Evolutionary conservation across 768 basidiomycete species (phyloP).

Genomic region (Lactarius hatsudake): DNA sequence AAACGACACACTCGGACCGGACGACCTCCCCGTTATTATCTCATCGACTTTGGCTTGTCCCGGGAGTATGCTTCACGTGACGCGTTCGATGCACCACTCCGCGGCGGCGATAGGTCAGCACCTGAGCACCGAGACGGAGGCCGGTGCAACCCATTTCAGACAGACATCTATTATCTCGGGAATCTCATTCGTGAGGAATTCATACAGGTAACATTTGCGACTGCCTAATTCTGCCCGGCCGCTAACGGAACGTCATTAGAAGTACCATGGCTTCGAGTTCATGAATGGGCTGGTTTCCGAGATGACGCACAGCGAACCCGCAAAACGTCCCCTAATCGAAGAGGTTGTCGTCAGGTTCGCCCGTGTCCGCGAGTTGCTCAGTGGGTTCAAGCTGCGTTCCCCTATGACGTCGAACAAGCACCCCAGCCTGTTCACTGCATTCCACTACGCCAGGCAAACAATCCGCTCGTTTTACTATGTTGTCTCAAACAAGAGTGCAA

Average conservation of each 20-base stretch:
- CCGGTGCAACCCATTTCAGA: conserved; percentile 30
- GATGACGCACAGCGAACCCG: conserved; percentile 38
- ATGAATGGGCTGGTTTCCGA: conserved; percentile 28
- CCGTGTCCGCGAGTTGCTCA: conserved; percentile 30
- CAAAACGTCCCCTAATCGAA: conserved; percentile 38
- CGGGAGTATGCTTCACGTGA: conserved; percentile 24
- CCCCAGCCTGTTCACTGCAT: conserved; percentile 5
- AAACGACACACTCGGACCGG: conserved; percentile 31
- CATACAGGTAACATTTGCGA: conserved; percentile 20
- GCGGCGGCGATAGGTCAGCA: conserved; percentile 30
- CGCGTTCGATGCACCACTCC: conserved; percentile 26
- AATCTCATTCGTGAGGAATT: conserved; percentile 28
- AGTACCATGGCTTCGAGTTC: conserved; percentile 20
- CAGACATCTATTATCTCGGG: conserved; percentile 32
- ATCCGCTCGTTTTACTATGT: conserved; percentile 6
- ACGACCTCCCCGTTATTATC: conserved; percentile 31
- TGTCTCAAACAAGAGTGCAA: neutral
- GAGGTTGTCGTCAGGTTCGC: conserved; percentile 38
- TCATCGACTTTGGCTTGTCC: conserved; percentile 36
- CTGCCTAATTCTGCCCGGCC: neutral
- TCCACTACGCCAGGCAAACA: conserved; percentile 7
- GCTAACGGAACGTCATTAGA: conserved; percentile 4
- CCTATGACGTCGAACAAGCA: conserved; percentile 4
- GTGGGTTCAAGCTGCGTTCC: conserved; percentile 35
- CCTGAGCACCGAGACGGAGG: conserved; percentile 29